Evolutionary conservation across 2,329 filamentous ascomycete genomes (phyloP), one percentile per base, ranked within the genome.

Genomic region (Simplicillium sp.): DNA sequence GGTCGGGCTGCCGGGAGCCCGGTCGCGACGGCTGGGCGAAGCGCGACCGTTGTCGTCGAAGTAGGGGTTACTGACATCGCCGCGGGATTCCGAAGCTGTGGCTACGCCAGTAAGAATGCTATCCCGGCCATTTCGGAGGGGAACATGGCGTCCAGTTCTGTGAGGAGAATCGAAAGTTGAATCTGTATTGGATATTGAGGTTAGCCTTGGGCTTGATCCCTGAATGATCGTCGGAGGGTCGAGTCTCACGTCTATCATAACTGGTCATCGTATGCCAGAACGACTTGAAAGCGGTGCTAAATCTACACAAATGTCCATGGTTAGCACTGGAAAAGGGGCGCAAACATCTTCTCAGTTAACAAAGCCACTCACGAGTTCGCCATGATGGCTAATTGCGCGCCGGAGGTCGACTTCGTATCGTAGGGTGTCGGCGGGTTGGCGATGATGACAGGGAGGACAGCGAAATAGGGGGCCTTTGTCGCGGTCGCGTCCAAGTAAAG

Each of bases 241-340:
- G 20, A 25, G 20, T 67, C 77, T 58, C 66, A 82, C 78, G 78
- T 65, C 78, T 67, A 60, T 82, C 78, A 67, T 82, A 70, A 53
- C 77, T 82, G 64, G 78, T 82, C 76, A 82, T 92, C 52, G 84
- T 80, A 73, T 97, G 92, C 92, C 92, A 98, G 68, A 98, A 90
- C 47, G 84, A 85, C 65, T 84, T 84, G 65, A 92, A 84, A 64
- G 83, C 79, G 53, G 75, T 75, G 53, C 78, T 74, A 57, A 90
- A 63, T 55, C 82, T 82, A 50, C 14, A 20, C 35, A 7, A 29
- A 35, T 44, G n/a, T 25, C 2, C 28, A 15, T 11, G 7, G 46
- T 57, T 40, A 59, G 47, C 39, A 43, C 46, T 34, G 15, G 16
- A 28, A 29, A 38, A n/a, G 25, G 29, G 38, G 25, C 40, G 39